These are phyloP conservation scores for Trametes sanguinea DNA, from an alignment of 768 basidiomycete genomes.

Conservation along the genomic window DNA sequence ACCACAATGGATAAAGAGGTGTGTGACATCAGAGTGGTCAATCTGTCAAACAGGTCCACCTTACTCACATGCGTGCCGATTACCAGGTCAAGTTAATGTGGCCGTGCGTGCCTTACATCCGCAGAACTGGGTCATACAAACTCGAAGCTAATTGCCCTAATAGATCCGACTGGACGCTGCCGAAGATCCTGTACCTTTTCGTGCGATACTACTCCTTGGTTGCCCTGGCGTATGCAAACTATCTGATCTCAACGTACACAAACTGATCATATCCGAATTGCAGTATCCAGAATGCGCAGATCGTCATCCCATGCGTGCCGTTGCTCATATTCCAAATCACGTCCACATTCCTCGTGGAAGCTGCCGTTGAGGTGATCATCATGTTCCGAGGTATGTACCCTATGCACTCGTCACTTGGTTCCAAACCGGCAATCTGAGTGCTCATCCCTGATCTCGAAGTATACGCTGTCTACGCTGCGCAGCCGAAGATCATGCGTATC, in stretches of 20 bases:
- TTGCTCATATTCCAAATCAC: conserved; percentile 20
- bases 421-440: not conserved
- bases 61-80: not conserved
- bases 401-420: not conserved
- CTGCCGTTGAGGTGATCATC: conserved; percentile 17
- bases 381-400: conserved; percentile 17
- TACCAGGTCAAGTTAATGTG: conserved; percentile 15
- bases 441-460: not conserved
- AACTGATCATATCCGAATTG: not conserved
- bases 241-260: too few relatives aligned
- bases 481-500: conserved; percentile 6
- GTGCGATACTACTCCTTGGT: conserved; percentile 19
- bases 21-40: not conserved
- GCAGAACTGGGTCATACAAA: not conserved
- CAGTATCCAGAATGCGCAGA: conserved; percentile 14
- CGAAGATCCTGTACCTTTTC: conserved; percentile 20
- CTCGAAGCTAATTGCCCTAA: not conserved
- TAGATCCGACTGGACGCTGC: conserved; percentile 20
- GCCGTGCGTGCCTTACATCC: conserved; percentile 13
- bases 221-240: conserved; percentile 10
- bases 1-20: conserved; percentile 18
- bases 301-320: conserved; percentile 8
- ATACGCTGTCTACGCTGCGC: conserved; percentile 13
- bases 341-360: conserved; percentile 16
- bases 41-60: not conserved